phyloP scores from a whole-genome alignment of 2,329 filamentous ascomycete species.

The Cercospora citrullina region DNA sequence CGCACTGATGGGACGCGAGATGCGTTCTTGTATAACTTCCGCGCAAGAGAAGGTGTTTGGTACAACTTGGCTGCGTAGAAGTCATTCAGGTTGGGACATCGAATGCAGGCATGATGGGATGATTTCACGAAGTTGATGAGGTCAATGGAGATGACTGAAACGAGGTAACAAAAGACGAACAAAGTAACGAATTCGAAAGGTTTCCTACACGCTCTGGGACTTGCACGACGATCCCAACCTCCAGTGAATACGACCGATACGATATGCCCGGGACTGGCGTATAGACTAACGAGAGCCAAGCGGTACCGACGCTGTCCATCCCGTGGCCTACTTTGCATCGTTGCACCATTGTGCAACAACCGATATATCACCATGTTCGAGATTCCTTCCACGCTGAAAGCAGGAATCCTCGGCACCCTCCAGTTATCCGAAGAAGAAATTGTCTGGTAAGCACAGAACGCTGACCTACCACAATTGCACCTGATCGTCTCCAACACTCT shows the following conservation, averaged over 20 bases:
- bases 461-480: too few species aligned
- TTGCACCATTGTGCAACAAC: not conserved
- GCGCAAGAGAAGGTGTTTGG: slow-evolving; percentile 78
- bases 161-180: not conserved
- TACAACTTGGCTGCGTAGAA: slow-evolving; percentile 66
- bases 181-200: not conserved
- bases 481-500: too few species aligned
- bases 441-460: too few species aligned
- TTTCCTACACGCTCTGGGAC: not conserved
- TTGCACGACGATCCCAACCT: too few species aligned
- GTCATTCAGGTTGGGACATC: not conserved
- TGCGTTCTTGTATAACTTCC: slow-evolving; percentile 89
- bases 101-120: not conserved
- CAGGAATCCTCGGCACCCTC: too few species aligned
- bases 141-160: not conserved
- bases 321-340: not conserved
- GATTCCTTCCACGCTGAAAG: too few species aligned
- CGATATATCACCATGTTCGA: not conserved
- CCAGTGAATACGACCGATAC: not conserved
- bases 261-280: too few species aligned
- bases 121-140: not conserved
- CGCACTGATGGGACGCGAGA: slow-evolving; percentile 62
- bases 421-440: too few species aligned
- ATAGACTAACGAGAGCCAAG: not conserved
- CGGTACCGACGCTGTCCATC: not conserved